phyloP scores from a whole-genome alignment of 2,329 filamentous ascomycete species.

The Curvularia eragrostidis region DNA sequence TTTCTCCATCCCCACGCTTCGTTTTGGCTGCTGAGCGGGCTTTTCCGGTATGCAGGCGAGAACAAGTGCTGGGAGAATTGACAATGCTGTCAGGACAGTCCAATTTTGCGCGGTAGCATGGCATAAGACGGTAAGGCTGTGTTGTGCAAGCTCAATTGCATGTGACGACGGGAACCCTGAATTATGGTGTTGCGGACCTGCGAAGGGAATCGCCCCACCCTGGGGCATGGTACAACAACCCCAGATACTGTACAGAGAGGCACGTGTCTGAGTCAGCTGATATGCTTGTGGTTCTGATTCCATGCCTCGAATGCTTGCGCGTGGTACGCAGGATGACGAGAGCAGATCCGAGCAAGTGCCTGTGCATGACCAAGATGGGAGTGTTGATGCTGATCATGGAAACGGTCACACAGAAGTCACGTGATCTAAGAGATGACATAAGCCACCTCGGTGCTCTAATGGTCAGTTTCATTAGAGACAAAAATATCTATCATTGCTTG shows the following conservation, averaged over 20 bases:
- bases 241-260: background rate
- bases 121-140: background rate
- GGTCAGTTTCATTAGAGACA: too few relatives aligned
- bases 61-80: background rate
- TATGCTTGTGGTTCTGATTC: background rate
- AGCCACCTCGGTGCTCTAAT: too few relatives aligned
- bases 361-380: too few relatives aligned
- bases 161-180: slow-evolving; percentile 13
- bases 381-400: too few relatives aligned
- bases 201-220: background rate
- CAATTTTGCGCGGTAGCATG: background rate
- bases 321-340: background rate
- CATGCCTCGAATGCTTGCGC: background rate
- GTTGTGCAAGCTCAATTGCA: background rate
- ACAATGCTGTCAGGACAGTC: background rate
- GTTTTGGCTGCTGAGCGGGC: background rate
- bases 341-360: background rate
- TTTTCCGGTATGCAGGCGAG: slow-evolving; percentile 1
- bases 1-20: slow-evolving; percentile 3
- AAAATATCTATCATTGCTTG: too few relatives aligned
- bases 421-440: too few relatives aligned
- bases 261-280: slow-evolving; percentile 2
- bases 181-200: slow-evolving; percentile 1
- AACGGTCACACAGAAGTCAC: too few relatives aligned
- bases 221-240: background rate